Base-by-base conservation (phyloP, 306 rosid genomes). In the Ormosia emarginata region DNA sequence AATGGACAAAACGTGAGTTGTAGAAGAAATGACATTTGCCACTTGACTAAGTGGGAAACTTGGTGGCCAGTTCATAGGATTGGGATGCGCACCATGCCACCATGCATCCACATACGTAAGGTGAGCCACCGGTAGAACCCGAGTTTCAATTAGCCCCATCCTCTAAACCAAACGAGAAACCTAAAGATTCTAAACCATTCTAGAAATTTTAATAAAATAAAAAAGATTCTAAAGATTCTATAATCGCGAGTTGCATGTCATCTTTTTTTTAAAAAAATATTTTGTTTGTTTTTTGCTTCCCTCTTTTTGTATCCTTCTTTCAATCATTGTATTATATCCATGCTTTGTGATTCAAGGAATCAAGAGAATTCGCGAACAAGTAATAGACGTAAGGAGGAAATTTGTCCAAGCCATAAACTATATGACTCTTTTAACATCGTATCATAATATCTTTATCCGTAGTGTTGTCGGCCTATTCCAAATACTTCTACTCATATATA, bases 1-100 rank as follows among this genome's bases (percentile, higher is more conserved):
- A 52, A 15, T 4, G 6, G 75, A 53, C 67, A 79, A 79, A 13
- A 39, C 66, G 40, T 13, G 40, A 46, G 58, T 79, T 69, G 70
- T 33, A 65, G 69, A 69, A 24, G 0, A 32, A 64, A 79, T 58
- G 78, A 79, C 53, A 44, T 39, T 33, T 44, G 77, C 70, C 82
- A 79, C 77, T 79, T 55, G 13, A 46, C 32, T 47, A 44, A 58
- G 83, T 83, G 86, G 86, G 34, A 77, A 77, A 40, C 82, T 49
- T 2, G 36, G 47, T 83, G 82, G 77, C 73, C 82, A 75, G 78
- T 82, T 58, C 24, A 44, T 12, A 30, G 7, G 65, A 39, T 37
- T 75, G 33, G 62, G 62, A 70, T 50, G 69, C 67, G 69, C 82
- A 78, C 81, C 81, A 30, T 75, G 70, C 18, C 80, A 81, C 75